A percentile compares a stretch with the other conserved stretches of the same genome.
phyloP scores from a whole-genome alignment of 768 basidiomycete species.

The Lactifluus hygrophoroides region DNA sequence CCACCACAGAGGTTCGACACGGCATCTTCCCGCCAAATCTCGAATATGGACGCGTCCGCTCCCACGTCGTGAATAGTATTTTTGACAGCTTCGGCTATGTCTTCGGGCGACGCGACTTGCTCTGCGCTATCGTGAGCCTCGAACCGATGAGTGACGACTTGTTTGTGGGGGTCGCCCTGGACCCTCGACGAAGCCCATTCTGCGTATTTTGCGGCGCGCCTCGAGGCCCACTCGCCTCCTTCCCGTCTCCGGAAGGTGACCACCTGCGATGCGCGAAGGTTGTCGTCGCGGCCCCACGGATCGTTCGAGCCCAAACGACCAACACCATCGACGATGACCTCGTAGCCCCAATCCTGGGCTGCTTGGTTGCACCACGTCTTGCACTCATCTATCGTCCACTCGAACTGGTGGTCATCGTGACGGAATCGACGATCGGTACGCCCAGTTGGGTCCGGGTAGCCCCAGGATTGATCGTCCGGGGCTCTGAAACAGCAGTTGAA shows the following conservation, averaged over 20 bases:
- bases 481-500: conserved; percentile 71
- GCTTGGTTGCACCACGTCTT: conserved; percentile 45
- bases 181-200: conserved; percentile 14
- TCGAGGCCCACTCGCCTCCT: conserved; percentile 24
- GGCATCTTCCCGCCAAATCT: conserved; percentile 39
- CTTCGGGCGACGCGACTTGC: conserved; percentile 33
- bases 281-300: conserved; percentile 61
- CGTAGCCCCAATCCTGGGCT: conserved; percentile 66
- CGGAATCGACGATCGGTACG: conserved; percentile 70
- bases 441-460: conserved; percentile 65
- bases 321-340: conserved; percentile 48
- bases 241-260: conserved; percentile 51
- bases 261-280: conserved; percentile 58
- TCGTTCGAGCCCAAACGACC: conserved; percentile 54
- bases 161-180: conserved; percentile 32
- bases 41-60: conserved; percentile 36
- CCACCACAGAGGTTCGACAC: conserved; percentile 47
- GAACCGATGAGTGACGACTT: conserved; percentile 43
- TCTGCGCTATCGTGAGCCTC: conserved; percentile 40
- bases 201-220: conserved; percentile 27
- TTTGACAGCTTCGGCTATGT: conserved; percentile 44
- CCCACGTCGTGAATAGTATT: conserved; percentile 46
- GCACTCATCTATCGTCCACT: conserved; percentile 80
- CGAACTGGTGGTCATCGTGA: conserved; percentile 81
- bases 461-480: conserved; percentile 38